Evolutionary conservation across 176 grass and related monocot genomes (phyloP), one percentile per base, ranked within the genome.

Genomic region (Avena insularis): DNA sequence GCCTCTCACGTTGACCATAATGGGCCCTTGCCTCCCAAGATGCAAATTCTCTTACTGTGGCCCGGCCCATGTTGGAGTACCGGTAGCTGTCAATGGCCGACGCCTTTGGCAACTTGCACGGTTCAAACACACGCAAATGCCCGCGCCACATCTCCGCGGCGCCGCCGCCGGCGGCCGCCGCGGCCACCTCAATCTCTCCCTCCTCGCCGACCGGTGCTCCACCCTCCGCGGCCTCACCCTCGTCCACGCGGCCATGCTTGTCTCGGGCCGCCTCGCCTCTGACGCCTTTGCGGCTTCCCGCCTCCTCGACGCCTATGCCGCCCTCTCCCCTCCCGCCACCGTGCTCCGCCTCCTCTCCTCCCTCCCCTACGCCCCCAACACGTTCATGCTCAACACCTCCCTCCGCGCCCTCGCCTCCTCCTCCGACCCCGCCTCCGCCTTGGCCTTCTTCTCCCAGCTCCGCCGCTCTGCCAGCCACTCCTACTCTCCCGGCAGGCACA

Each of bases 171-270:
- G 0, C 29, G 40, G 40, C 71, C n/a, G 71, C n/a, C 45, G 6
- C 71, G 21, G 71, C 46, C 71, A 27, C 46, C 45, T 50, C 71
- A 75, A 61, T 58, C 81, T 92, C 29, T 87, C 87, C 77, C 85
- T 89, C 81, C 87, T 92, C 31, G 91, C 87, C 19, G 91, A 90
- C 59, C 77, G 81, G 21, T 87, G 87, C 81, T 23, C 84, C 33
- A 84, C 84, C 54, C 71, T 73, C 45, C 46, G 56, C 9, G 50
- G 56, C 29, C 85, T 90, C 35, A 15, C 73, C 29, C 35, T 79
- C 81, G 3, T 92, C 61, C 91, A 93, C 64, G 91, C 82, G 6
- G 85, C 83, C 33, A 88, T 93, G 91, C 16, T 93, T 72, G 88
- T 86, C 56, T 93, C 78, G 48, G 77, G 78, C 65, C 88, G 85